phyloP scores from a whole-genome alignment of 202 grass and related monocot species.

The Dendrocalamus latiflorus region DNA sequence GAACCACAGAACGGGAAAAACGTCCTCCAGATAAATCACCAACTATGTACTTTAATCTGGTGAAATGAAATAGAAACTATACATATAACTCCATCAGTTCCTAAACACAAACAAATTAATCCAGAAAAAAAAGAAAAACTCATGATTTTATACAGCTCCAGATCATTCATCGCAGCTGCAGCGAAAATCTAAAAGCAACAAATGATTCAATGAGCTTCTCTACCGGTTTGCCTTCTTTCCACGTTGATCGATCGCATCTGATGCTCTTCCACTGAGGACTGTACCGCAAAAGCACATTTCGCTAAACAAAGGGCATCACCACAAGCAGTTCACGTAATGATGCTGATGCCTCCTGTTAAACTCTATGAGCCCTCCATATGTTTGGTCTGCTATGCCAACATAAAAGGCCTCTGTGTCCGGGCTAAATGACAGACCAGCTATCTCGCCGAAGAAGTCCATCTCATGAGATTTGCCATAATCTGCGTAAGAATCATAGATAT shows the following conservation, averaged over 20 bases:
- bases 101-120: not conserved
- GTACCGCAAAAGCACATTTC: not conserved
- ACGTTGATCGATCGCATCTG: not conserved
- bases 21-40: not conserved
- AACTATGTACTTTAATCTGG: conserved; percentile 34
- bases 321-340: conserved; percentile 46
- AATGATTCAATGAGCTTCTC: not conserved
- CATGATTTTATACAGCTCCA: conserved; percentile 33
- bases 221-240: not conserved
- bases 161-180: conserved; percentile 27
- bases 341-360: no score
- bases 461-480: conserved; percentile 47
- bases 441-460: conserved; percentile 60
- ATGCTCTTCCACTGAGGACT: not conserved
- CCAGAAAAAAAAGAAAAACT: not conserved
- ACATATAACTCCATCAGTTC: conserved; percentile 31
- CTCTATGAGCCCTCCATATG: conserved; percentile 50
- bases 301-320: conserved; percentile 28
- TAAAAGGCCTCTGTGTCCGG: conserved; percentile 54
- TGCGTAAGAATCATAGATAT: conserved; percentile 43
- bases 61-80: conserved; percentile 25
- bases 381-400: conserved; percentile 43
- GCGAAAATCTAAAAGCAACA: conserved; percentile 13
- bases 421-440: conserved; percentile 59
- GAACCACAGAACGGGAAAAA: not conserved